These are phyloP conservation scores for Leptographium procerum DNA, from an alignment of 2,329 filamentous ascomycete genomes.

Conservation along the genomic window DNA sequence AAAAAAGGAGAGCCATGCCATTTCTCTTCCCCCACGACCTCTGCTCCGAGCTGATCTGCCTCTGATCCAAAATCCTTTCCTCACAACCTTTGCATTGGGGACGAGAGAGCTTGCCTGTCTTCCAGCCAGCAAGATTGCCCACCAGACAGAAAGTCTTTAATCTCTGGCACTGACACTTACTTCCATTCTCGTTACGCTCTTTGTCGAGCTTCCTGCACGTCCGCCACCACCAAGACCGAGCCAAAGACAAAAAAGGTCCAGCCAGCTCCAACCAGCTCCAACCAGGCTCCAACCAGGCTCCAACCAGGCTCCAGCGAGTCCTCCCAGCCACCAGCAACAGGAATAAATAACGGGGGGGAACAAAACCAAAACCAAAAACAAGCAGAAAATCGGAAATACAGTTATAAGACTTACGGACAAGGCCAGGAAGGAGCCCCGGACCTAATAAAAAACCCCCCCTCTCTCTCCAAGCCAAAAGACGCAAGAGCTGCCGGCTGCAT, in stretches of 20 bases:
- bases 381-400: too few species aligned
- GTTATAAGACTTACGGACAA: too few species aligned
- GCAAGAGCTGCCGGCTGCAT: neutral
- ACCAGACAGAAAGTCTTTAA: neutral
- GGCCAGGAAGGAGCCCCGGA: too few species aligned
- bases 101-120: too few species aligned
- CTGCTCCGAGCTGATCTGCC: neutral
- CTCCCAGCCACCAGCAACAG: neutral
- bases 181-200: neutral
- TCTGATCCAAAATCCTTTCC: neutral
- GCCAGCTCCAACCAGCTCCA: neutral
- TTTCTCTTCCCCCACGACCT: neutral
- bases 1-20: neutral
- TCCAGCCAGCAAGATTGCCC: too few species aligned
- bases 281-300: neutral
- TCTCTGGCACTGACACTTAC: too few species aligned
- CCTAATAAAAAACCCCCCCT: too few species aligned
- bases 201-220: neutral
- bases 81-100: too few species aligned
- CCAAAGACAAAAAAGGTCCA: too few species aligned
- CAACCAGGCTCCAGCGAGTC: too few species aligned
- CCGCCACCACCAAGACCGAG: neutral
- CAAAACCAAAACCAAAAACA: too few species aligned
- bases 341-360: neutral
- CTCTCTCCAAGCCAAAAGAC: too few species aligned